These are phyloP conservation scores for Zostera marina DNA, from an alignment of 116 monocot species.

Conservation along the genomic window DNA sequence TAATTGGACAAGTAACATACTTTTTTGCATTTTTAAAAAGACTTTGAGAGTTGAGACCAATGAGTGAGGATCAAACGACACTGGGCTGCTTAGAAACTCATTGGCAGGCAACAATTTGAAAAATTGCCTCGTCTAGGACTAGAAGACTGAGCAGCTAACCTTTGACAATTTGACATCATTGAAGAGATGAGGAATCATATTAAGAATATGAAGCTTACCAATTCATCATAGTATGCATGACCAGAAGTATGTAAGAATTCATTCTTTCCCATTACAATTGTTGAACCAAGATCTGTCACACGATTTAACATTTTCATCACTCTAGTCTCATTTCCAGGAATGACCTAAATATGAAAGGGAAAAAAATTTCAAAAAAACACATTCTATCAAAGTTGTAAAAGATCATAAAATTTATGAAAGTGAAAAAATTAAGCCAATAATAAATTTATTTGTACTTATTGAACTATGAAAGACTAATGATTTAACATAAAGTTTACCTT, in stretches of 20 bases:
- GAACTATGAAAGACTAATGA: not conserved
- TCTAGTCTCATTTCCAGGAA: conserved; percentile 95
- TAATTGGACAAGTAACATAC: too few species aligned
- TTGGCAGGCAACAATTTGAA: too few species aligned
- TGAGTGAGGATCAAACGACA: too few species aligned
- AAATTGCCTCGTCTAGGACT: too few species aligned
- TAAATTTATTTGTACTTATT: not conserved
- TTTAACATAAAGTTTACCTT: conserved; percentile 37
- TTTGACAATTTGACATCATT: too few species aligned
- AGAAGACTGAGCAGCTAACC: too few species aligned
- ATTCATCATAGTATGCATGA: conserved; percentile 78
- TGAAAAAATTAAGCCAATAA: not conserved
- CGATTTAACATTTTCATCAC: conserved; percentile 99
- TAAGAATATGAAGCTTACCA: conserved; percentile 26
- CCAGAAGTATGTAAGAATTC: conserved; percentile 83
- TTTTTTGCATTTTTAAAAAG: too few species aligned
- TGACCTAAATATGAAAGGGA: conserved; percentile 51
- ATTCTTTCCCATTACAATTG: conserved; percentile 86
- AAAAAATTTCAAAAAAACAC: not conserved
- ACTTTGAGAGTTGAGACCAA: too few species aligned
- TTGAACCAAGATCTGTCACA: conserved; percentile 74
- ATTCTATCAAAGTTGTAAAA: too few species aligned
- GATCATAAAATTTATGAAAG: too few species aligned
- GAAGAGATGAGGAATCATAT: not conserved
- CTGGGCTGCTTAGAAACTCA: too few species aligned